A percentile compares a stretch with the other conserved stretches of the same genome.
These are phyloP conservation scores for Suillus plorans DNA, from an alignment of 768 basidiomycete genomes.

Conservation along the genomic window DNA sequence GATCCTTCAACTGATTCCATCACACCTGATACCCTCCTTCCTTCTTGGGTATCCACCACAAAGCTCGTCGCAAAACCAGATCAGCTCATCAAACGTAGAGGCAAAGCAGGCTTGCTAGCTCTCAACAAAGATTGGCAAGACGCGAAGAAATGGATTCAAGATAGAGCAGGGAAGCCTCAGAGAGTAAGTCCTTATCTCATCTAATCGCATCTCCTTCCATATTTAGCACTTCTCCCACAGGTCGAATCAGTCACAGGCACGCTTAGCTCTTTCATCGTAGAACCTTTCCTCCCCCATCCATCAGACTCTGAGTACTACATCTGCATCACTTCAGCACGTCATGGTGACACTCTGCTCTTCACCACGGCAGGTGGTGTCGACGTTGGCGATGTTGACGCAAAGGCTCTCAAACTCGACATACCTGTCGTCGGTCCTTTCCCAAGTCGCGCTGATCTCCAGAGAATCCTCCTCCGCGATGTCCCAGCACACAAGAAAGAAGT, in stretches of 20 bases:
- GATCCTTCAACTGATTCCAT: constrained; percentile 65
- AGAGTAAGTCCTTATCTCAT: constrained; percentile 52
- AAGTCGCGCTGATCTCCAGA: constrained; percentile 69
- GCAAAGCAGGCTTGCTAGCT: constrained; percentile 93
- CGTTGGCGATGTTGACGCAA: constrained; percentile 96
- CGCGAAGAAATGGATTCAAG: constrained; percentile 83
- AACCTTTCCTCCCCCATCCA: constrained; percentile 97
- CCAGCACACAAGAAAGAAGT: constrained; percentile 85
- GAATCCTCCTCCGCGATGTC: constrained; percentile 78
- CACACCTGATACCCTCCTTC: constrained; percentile 60
- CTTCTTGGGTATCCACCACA: constrained; percentile 77
- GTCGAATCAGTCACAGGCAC: constrained; percentile 53
- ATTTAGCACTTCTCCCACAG: constrained; percentile 36
- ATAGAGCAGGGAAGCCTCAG: constrained; percentile 89
- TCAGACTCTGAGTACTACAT: constrained; percentile 96
- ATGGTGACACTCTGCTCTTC: constrained; percentile 96
- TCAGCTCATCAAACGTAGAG: constrained; percentile 99
- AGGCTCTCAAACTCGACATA: constrained; percentile 87
- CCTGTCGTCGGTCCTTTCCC: constrained; percentile 80
- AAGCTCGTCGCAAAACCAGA: constrained; percentile 97
- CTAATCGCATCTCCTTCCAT: constrained; percentile 4
- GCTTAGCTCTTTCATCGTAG: constrained; percentile 95
- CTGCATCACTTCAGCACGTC: constrained; percentile 93
- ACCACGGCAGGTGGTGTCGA: constrained; percentile 99
- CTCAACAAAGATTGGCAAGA: constrained; percentile 93